Evolutionary conservation across 2,329 filamentous ascomycete genomes (phyloP), one percentile per base, ranked within the genome.

Genomic region (Penicillium sp.): DNA sequence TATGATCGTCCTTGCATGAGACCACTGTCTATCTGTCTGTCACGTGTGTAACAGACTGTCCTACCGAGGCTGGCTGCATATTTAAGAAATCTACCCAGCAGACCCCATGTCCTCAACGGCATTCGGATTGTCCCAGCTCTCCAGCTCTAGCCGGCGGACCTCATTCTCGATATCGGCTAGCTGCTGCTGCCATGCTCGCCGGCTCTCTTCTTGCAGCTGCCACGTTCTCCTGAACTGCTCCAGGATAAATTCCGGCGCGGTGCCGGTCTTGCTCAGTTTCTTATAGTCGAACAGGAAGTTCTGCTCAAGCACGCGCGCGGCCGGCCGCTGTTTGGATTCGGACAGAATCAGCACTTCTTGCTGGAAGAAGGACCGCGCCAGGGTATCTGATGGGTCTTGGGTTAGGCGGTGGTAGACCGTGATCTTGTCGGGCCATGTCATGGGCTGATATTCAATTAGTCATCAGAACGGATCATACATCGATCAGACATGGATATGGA

Each of bases 391-490:
- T 69, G 54, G 87, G 57, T 79, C 71, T 23, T 73, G 70, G 2
- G 80, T 74, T 12, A 96, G 81, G 69, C 88, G 92, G 74, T 96
- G 91, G 65, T 93, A 88, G 20, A 94, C 90, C 0, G 88, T 91
- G 60, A 96, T 84, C 49, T 83, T 82, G 71, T 96, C 91, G 0
- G 91, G 91, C 71, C 84, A 95, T 33, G 81, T 87, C 83, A 96
- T 87, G 16, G 91, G 90, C 89, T 91, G 62, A n/a, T 28, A 35
- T 38, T 21, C 20, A 14, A n/a, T 38, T n/a, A n/a, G 28, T 26
- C 21, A 60, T n/a, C n/a, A 52, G 16, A 16, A 35, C 5, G 16
- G 30, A 14, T 11, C 30, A 3, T 3, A 14, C 14, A 16, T 35
- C 8, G 8, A 4, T 14, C 12, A 35, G 26, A 28, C 47, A 40